Evolutionary conservation across 2,329 filamentous ascomycete species (phyloP), one percentile per base, ranked within the genome.

Genomic region (Hypoxylon sp.): DNA sequence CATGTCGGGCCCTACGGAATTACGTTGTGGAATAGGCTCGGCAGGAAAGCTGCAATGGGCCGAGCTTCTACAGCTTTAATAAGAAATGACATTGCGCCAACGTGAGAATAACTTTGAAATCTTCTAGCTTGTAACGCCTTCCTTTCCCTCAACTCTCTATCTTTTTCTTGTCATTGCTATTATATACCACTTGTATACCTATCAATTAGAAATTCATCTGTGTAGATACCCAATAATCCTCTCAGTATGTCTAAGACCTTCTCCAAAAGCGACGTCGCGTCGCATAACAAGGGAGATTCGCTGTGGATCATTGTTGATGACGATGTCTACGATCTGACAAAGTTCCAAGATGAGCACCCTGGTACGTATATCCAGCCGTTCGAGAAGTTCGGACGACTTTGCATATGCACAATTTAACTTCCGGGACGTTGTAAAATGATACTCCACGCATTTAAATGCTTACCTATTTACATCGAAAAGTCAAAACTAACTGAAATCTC

Each of bases 301-400:
- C 86, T 98, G 68, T 98, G 90, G 89, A 93, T 98, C 77, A 89
- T 97, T 72, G 90, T 98, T 73, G 95, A 98, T 73, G 92, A 94
- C 75, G 95, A 98, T 81, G 95, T 98, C 73, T 98, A 97, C 81
- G 95, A 99, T 78, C 80, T 98, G 75, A 97, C 94, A 74, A 94
- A 90, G 77, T 95, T 95, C 80, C 91, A 93, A 79, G 90, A 94
- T 67, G 91, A 94, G 72, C 92, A 95, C 80, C 93, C 92, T 79
- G 93, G 93, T 88, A 84, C 83, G 82, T 75, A 2, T 5, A 2
- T 23, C 5, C 5, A 38, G 11, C 43, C n/a, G 48, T 34, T 25
- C 28, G 34, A 56, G 55, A 21, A 48, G 23, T 50, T 23, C 49
- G 30, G 25, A 28, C n/a, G 28, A 45, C 53, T 52, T 50, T 38